A percentile compares a stretch with the other conserved stretches of the same genome.
phyloP scores from a whole-genome alignment of 805 yeast species.

The Komagataella mondaviorum region DNA sequence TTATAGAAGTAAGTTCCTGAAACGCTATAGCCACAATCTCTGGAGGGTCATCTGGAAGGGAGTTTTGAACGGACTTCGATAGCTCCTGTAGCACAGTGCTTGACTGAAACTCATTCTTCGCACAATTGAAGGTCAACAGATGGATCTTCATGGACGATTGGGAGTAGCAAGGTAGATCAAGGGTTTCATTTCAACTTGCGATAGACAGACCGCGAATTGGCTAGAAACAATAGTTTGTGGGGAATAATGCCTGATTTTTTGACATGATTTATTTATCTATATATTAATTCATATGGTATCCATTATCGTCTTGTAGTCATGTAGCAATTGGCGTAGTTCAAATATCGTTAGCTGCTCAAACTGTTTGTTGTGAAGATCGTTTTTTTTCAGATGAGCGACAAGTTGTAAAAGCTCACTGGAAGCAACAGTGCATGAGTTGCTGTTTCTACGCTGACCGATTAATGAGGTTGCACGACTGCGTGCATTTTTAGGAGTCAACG shows the following conservation, averaged over 20 bases:
- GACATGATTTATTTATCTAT: neutral
- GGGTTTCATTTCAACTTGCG: neutral
- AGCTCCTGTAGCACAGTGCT: constrained; percentile 18
- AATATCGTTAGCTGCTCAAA: neutral
- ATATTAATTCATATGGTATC: neutral
- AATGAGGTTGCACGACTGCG: neutral
- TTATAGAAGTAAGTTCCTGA: constrained; percentile 45
- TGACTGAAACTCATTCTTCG: constrained; percentile 26
- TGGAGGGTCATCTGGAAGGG: constrained; percentile 19
- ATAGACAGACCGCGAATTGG: neutral
- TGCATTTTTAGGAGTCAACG: neutral
- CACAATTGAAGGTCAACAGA: constrained; percentile 42
- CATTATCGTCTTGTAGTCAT: neutral
- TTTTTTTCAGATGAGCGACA: neutral
- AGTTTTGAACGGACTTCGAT: constrained; percentile 5
- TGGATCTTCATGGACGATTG: constrained; percentile 3
- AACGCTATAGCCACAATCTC: constrained; percentile 48
- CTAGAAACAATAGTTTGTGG: neutral
- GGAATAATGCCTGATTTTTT: neutral
- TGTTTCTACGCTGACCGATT: neutral
- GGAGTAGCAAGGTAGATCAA: neutral
- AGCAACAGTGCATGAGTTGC: neutral
- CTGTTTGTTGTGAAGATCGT: neutral
- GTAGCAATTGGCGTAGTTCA: neutral
- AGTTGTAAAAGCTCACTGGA: neutral